Base-by-base conservation (phyloP, 768 basidiomycete species). In the Termitomyces sp. region DNA sequence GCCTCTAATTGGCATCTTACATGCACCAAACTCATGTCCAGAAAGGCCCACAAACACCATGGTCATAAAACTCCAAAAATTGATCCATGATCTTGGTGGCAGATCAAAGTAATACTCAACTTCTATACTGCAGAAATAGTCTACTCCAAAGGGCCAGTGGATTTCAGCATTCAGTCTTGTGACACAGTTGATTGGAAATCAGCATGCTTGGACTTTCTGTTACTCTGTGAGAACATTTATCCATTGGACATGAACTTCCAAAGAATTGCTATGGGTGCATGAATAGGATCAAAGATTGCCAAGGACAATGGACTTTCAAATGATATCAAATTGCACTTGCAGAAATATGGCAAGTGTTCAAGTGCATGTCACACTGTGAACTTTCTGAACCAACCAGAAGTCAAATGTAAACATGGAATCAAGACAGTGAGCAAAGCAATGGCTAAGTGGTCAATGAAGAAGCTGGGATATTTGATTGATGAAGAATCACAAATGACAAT, bases 361-460 rank as follows among this genome's bases (percentile, higher is more conserved):
- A 52, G 52, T 10, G 64, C 65, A 11, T 16, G 62, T 16, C 55
- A 70, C 21, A 53, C 71, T 35, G 60, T 68, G 2, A 6, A 61
- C 1, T 72, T 48, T 21, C 47, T 62, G 4, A 50, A 21, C 0
- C 14, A 46, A 3, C 57, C 42, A 0, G 61, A 67, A 1, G 52
- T 68, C 1, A 19, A 55, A 25, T 34, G 12, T 16, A 27, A 57
- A 8, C 55, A 59, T 39, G 57, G 50, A 8, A 55, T 58, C 4
- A 60, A 19, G 30, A 49, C 55, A 14, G 60, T 63, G 7, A 54
- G 28, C 4, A 21, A 66, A 4, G 53, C 48, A 14, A 70, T 67
- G 7, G 72, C 68, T 7, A 47, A 58, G 30, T 30, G 57, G 0
- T 72, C 66, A 61, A 56, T 73, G 58, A 28, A 58, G 10, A 56